Conservation (phyloP, 2,329 filamentous ascomycete genomes). For the Botrytis deweyae region DNA sequence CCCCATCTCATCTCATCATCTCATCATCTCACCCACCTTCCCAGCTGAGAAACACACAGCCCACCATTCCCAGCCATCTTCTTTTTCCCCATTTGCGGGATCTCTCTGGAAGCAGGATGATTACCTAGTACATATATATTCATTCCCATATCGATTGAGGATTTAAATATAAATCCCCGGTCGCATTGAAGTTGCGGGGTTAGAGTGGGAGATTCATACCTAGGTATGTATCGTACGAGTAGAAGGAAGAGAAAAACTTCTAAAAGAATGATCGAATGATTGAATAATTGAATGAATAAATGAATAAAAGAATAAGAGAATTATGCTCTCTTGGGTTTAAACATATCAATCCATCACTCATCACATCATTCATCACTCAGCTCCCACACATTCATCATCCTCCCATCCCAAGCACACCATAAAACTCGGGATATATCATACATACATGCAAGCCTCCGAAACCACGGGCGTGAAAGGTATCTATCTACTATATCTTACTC, state of each 20-base stretch:
- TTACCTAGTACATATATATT: too few species aligned
- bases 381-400: neutral
- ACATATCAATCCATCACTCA: too few species aligned
- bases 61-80: constrained; percentile 15
- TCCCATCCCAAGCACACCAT: neutral
- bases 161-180: neutral
- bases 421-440: neutral
- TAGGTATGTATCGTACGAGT: too few species aligned
- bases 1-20: too few species aligned
- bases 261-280: too few species aligned
- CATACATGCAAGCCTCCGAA: constrained; percentile 2
- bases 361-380: neutral
- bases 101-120: neutral
- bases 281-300: neutral
- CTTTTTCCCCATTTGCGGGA: neutral
- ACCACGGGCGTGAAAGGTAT: neutral
- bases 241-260: neutral
- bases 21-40: neutral
- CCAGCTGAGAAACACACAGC: neutral
- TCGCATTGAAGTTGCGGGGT: constrained; percentile 7
- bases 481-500: too few species aligned
- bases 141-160: too few species aligned
- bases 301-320: neutral
- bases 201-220: neutral
- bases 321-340: neutral